Evolutionary conservation across 2,329 filamentous ascomycete genomes (phyloP), one percentile per base, ranked within the genome.

Genomic region (Clonostachys solani): DNA sequence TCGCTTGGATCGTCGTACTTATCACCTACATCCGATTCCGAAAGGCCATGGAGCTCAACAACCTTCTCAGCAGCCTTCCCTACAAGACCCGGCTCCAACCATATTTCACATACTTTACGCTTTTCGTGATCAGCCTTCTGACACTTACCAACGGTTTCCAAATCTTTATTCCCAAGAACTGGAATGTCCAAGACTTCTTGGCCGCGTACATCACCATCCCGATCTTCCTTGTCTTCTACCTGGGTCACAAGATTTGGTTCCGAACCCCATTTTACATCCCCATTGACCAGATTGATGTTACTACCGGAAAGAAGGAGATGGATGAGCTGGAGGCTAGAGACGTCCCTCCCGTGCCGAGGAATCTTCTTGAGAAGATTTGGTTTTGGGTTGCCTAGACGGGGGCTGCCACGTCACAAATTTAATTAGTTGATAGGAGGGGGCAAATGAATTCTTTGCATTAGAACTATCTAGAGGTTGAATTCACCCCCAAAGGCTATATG

Each of bases 71-170:
- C 18, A 63, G 61, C 2, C 65, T 81, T 5, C 80, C 80, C 0
- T 83, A 75, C 68, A 66, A 58, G 44, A 77, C 78, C 0, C 65
- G 67, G 1, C 60, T 74, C 12, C 78, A 83, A 60, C 80, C 87
- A 0, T 90, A 84, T 58, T 81, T 80, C 3, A 78, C 85, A 0
- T 89, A 75, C 57, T 65, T 78, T 46, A 74, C 77, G 10, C 74
- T 89, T 2, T 60, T 77, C 15, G 59, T 81, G 19, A 76, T 89
- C 46, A 60, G 64, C 4, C 65, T 89, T 23, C 71, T 92, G n/a
- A 80, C 77, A 2, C 65, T 92, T 4, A 84, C 88, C 54, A 89
- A 89, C 56, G 88, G 87, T 2, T 92, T 91, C 65, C 78, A 83
- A 35, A 78, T 86, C 13, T 92, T 92, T 61, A 86, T 85, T 61